Percentiles rank a stretch among this genome's conserved stretches.
phyloP scores from a whole-genome alignment of 2,329 filamentous ascomycete genomes.

The Elsinoe perseae region DNA sequence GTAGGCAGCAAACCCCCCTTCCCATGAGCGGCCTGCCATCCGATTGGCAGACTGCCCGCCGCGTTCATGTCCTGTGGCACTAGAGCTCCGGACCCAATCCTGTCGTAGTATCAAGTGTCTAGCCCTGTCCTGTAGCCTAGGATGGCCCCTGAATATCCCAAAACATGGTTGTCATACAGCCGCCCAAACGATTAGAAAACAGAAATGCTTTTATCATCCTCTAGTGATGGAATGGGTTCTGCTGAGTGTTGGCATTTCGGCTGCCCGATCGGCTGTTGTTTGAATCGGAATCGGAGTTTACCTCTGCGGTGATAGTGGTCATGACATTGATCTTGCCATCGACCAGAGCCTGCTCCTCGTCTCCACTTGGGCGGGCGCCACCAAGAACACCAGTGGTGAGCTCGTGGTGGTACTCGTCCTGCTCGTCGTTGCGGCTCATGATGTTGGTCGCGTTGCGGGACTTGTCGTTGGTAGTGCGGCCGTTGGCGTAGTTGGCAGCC shows the following conservation, averaged over 20 bases:
- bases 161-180: not conserved
- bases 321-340: slow-evolving; percentile 13
- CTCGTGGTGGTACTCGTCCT: not conserved
- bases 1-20: not conserved
- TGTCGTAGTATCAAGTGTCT: slow-evolving; percentile 6
- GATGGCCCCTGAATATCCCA: not conserved
- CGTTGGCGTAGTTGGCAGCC: slow-evolving; percentile 6
- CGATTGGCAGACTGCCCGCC: slow-evolving; percentile 1
- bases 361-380: slow-evolving; percentile 4
- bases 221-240: slow-evolving; percentile 1
- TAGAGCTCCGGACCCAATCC: not conserved
- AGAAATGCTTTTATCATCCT: not conserved
- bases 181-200: not conserved
- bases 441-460: slow-evolving; percentile 7
- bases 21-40: not conserved
- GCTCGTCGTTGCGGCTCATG: slow-evolving; percentile 9
- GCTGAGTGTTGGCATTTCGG: not conserved
- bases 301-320: slow-evolving; percentile 10
- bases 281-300: slow-evolving; percentile 4
- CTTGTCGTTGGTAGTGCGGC: slow-evolving; percentile 6
- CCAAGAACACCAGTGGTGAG: slow-evolving; percentile 1
- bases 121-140: not conserved
- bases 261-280: not conserved
- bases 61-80: not conserved
- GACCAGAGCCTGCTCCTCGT: slow-evolving; percentile 11